Base-by-base conservation (phyloP, 768 basidiomycete species). In the Cystobasidium ongulense region DNA sequence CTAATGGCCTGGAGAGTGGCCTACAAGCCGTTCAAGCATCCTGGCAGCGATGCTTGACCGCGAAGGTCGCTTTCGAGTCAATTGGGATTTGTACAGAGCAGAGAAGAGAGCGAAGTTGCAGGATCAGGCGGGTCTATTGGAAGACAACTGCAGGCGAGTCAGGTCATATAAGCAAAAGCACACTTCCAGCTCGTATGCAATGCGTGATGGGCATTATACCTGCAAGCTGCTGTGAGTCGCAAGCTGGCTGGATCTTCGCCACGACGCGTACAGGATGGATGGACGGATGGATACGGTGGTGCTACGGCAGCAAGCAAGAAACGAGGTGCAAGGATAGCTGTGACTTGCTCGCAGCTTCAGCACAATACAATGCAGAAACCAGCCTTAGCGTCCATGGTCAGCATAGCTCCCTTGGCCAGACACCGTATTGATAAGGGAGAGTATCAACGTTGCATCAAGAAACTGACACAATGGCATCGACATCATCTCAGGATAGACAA, bases 11-110 rank as follows among this genome's bases (percentile, higher is more conserved):
- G 8, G 63, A 50, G n/a, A n/a, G 17, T 38, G 35, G 3, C 65
- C n/a, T 36, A 67, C 65, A 67, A 67, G 39, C 23, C 65, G 41
- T 23, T 67, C 65, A 21, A 67, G 65, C 65, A 67, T 67, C 13
- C 23, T 67, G 2, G 65, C 27, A 27, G 38, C 33, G 57, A 27
- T 59, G 57, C 57, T 27, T 59, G 57, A 29, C 33, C 57, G 25
- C 3, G n/a, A 59, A 29, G 57, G 33, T 29, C 25, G 57, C 27
- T 2, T 27, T 29, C 27, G 33, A 59, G 33, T 59, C 15, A 15
- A 35, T 59, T 27, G 25, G 8, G 27, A 15, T 59, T 27, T 23
- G 33, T 59, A 54, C n/a, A n/a, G 10, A 54, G 57, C 29, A 27
- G 57, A 59, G 25, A 31, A 35, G 33, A 59, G 8, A 29, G 8